A percentile compares a stretch with the other conserved stretches of the same genome.
Evolutionary conservation across 306 rosid species (phyloP).

Genomic region (Datisca glomerata): DNA sequence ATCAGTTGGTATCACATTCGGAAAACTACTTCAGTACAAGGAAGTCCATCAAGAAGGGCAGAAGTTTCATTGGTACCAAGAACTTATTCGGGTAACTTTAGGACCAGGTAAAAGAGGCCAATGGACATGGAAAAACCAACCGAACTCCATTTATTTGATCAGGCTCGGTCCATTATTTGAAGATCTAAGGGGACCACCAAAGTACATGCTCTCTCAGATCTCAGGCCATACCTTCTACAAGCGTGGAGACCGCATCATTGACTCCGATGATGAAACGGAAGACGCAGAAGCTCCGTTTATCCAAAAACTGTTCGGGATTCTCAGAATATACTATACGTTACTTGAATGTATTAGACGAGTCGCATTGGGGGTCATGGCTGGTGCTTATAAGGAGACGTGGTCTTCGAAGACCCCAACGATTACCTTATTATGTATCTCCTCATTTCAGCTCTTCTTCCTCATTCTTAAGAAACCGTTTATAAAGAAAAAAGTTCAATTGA

Average conservation of each 20-base stretch:
- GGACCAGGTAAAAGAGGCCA: conserved; percentile 96
- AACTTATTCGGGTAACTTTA: conserved; percentile 55
- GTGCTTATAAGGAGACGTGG: conserved; percentile 31
- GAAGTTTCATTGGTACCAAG: conserved; percentile 76
- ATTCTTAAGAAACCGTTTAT: conserved; percentile 89
- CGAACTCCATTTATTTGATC: conserved; percentile 31
- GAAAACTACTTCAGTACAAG: conserved; percentile 81
- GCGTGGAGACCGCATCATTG: conserved; percentile 48
- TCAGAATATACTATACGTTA: conserved; percentile 67
- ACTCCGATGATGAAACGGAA: conserved; percentile 85
- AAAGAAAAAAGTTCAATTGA: conserved; percentile 78
- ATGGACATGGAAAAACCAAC: conserved; percentile 72
- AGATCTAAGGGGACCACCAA: conserved; percentile 93
- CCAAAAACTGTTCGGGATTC: conserved; percentile 85
- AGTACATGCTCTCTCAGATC: conserved; percentile 90
- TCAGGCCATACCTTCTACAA: conserved; percentile 28
- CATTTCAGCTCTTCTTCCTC: conserved; percentile 76
- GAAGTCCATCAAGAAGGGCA: conserved; percentile 80
- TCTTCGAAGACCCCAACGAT: conserved; percentile 32
- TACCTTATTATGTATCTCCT: conserved; percentile 39
- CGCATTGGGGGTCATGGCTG: conserved; percentile 50
- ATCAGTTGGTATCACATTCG: conserved; percentile 74
- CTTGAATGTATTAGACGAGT: conserved; percentile 57
- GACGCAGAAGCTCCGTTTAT: conserved; percentile 92
- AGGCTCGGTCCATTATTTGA: conserved; percentile 74